A percentile compares a stretch with the other conserved stretches of the same genome.
phyloP scores from a whole-genome alignment of 805 yeast genomes.

The Myxozyma mucilagina region DNA sequence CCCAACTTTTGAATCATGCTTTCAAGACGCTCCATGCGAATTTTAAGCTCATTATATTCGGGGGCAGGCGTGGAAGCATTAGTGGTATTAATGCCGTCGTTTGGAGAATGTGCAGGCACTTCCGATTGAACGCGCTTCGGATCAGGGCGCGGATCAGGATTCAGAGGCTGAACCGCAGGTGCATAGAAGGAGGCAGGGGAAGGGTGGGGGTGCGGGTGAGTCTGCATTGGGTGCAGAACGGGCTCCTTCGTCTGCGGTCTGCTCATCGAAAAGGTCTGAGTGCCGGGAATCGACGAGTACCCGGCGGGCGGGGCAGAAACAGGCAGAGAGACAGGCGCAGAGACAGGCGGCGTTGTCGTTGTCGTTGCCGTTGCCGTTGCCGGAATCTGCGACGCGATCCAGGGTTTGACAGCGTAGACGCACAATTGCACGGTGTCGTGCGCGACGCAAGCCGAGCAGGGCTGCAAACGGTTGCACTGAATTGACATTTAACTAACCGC shows the following conservation, averaged over 20 bases:
- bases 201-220: background rate
- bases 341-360: background rate
- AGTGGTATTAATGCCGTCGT: background rate
- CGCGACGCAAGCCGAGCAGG: conserved; percentile 28
- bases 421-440: conserved; percentile 27
- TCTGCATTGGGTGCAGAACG: background rate
- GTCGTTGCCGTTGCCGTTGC: background rate
- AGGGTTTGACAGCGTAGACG: conserved; percentile 30
- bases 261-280: conserved; percentile 13
- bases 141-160: background rate
- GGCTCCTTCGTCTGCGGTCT: background rate
- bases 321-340: background rate
- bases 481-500: background rate
- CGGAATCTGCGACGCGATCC: conserved; percentile 11
- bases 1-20: conserved; percentile 1
- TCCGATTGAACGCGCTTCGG: background rate
- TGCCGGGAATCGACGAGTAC: conserved; percentile 5
- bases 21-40: conserved; percentile 24
- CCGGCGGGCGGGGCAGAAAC: background rate
- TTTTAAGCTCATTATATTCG: conserved; percentile 22
- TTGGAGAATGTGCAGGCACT: background rate
- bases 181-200: background rate
- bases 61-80: background rate
- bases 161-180: background rate
- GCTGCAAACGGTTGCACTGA: conserved; percentile 29